phyloP scores from a whole-genome alignment of 2,329 filamentous ascomycete genomes.

The Sphaerulina musiva region DNA sequence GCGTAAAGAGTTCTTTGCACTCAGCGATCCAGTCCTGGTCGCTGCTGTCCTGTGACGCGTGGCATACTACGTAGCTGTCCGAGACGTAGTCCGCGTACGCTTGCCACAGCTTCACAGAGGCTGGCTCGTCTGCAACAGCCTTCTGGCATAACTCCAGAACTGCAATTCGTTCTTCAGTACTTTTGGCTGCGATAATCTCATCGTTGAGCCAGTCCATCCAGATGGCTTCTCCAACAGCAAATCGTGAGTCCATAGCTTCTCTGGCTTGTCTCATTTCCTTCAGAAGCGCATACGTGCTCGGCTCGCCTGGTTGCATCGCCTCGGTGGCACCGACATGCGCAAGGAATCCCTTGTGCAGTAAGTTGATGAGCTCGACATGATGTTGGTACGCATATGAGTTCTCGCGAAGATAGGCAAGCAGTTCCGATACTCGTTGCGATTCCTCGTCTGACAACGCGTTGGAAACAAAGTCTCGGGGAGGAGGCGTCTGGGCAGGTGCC shows the following conservation, averaged over 20 bases:
- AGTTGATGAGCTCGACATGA: conserved; percentile 43
- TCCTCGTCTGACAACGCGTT: conserved; percentile 40
- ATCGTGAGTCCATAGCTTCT: conserved; percentile 55
- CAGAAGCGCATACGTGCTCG: conserved; percentile 41
- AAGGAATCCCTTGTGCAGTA: conserved; percentile 45
- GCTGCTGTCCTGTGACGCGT: conserved; percentile 48
- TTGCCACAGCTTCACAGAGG: conserved; percentile 67
- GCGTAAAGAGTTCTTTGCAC: conserved; percentile 65
- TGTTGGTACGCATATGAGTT: conserved; percentile 47
- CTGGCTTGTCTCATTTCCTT: conserved; percentile 45
- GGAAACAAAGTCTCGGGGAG: conserved; percentile 40
- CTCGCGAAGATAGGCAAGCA: conserved; percentile 39
- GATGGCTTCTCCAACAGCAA: conserved; percentile 66
- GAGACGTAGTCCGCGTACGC: conserved; percentile 74
- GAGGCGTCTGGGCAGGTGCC: conserved; percentile 38
- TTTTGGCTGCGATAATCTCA: conserved; percentile 55
- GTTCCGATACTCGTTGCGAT: conserved; percentile 39
- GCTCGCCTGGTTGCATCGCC: conserved; percentile 24
- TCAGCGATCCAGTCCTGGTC: conserved; percentile 52
- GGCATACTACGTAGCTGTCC: conserved; percentile 60
- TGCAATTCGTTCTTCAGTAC: conserved; percentile 59
- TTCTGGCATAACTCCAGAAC: conserved; percentile 66
- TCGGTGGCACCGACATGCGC: conserved; percentile 32
- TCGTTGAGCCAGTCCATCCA: conserved; percentile 75
- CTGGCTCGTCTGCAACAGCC: conserved; percentile 64